Evolutionary conservation across 2,329 filamentous ascomycete genomes (phyloP), one percentile per base, ranked within the genome.

Genomic region (Cucurbitaria berberidis): DNA sequence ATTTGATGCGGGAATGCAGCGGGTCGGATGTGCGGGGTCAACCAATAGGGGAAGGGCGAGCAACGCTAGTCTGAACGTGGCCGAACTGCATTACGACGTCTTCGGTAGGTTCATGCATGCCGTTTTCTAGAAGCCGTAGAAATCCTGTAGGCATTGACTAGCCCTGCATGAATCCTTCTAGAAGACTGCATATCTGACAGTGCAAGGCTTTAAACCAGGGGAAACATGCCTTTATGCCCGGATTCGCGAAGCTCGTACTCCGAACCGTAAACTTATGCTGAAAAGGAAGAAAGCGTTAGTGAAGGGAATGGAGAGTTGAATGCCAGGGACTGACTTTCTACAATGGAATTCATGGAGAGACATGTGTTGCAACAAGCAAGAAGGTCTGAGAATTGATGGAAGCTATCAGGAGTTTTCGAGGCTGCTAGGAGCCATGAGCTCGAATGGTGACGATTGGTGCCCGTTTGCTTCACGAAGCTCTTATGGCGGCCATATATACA

Each of bases 401-500:
- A 39, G 36, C 19, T 22, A 21, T 39, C 18, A 39, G 24, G 11
- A 21, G 24, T 39, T 15, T 10, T 22, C 36, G 16, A 9, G 13
- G 11, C 18, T 13, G 36, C 24, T 22, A 21, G n/a, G 11, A 22
- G 13, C 10, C 19, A 22, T 39, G 36, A 21, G 21, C 36, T 22
- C 21, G 11, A 54, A 38, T 42, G 30, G 48, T 54, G 48, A 48
- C 42, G 40, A 45, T 57, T 41, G 49, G 40, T 53, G 46, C 46
- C 53, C 55, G 56, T 42, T 40, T 55, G 45, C 47, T 59, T 47
- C 46, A 41, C 48, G 30, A 64, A 53, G 9, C 60, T 58, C 53
- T 52, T 53, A 46, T 51, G 53, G 54, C 51, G 47, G 55, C 54
- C 52, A 58, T 73, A 72, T 74, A 48, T 73, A 74, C 70, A 73